Percentiles rank a stretch among this genome's conserved stretches.
phyloP scores from a whole-genome alignment of 129 eudicot species.

The Escallonia herrerae region DNA sequence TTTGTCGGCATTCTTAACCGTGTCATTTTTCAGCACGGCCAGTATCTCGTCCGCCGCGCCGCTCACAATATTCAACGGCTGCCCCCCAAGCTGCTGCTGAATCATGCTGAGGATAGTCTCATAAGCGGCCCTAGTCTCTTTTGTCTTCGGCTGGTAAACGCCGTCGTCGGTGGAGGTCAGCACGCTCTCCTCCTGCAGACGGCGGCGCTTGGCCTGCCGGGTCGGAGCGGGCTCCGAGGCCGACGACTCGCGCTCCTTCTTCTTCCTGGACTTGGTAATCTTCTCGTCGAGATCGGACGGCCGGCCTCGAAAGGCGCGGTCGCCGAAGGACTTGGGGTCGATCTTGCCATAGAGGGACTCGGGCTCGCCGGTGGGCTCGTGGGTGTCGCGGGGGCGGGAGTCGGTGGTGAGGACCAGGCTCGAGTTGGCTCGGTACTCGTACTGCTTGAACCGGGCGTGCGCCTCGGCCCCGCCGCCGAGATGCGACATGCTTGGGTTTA shows the following conservation, averaged over 20 bases:
- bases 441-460: conserved; percentile 85
- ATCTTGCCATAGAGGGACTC: conserved; percentile 79
- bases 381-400: conserved; percentile 91
- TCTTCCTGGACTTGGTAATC: conserved; percentile 56
- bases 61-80: conserved; percentile 72
- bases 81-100: conserved; percentile 82
- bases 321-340: conserved; percentile 69
- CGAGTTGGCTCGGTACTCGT: conserved; percentile 77
- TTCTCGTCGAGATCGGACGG: conserved; percentile 71
- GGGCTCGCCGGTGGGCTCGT: conserved; percentile 95
- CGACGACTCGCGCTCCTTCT: conserved; percentile 52
- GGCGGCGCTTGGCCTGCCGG: conserved; percentile 57
- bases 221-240: conserved; percentile 28
- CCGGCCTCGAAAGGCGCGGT: conserved; percentile 61
- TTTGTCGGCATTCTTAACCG: conserved; percentile 69
- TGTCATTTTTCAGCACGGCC: conserved; percentile 76
- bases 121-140: conserved; percentile 85
- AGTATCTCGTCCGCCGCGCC: conserved; percentile 95
- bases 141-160: conserved; percentile 81
- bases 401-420: conserved; percentile 87
- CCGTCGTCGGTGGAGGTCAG: conserved; percentile 70
- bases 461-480: conserved; percentile 97
- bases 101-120: conserved; percentile 84
- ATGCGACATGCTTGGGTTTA: conserved; percentile 37
- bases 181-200: conserved; percentile 83